These are phyloP conservation scores for Quercus tomentella DNA, from an alignment of 331 rosid genomes.

Conservation along the genomic window DNA sequence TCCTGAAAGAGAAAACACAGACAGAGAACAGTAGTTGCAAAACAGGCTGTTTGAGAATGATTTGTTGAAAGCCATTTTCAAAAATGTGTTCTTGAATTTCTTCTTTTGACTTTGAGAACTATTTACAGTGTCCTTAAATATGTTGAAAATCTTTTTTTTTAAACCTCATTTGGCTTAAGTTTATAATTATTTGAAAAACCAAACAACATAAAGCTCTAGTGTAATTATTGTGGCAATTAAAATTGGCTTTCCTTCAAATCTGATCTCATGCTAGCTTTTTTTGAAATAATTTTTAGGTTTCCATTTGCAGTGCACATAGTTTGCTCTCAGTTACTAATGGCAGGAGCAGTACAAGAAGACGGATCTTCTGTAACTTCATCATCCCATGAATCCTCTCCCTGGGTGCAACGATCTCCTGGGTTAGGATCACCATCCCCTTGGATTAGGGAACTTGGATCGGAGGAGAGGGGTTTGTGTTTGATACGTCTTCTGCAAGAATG, in stretches of 20 bases:
- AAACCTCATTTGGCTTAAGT: neutral
- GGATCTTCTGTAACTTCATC: constrained; percentile 39
- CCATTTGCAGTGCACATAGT: neutral
- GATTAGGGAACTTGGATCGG: constrained; percentile 55
- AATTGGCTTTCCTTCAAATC: neutral
- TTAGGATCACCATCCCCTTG: constrained; percentile 62
- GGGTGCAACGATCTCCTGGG: constrained; percentile 30
- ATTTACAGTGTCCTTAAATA: no score
- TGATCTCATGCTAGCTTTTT: neutral
- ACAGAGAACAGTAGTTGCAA: neutral
- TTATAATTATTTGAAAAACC: neutral
- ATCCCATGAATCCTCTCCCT: constrained; percentile 22
- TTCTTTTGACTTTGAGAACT: neutral
- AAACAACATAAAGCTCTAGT: neutral
- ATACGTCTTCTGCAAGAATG: constrained; percentile 54
- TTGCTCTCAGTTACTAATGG: neutral
- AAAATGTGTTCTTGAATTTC: neutral
- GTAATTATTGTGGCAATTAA: neutral
- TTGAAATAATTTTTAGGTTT: neutral
- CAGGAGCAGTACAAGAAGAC: constrained; percentile 12
- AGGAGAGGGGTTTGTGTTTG: constrained; percentile 50
- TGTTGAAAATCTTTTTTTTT: no score
- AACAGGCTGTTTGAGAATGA: neutral
- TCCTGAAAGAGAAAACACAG: no score
- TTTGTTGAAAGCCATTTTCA: neutral